phyloP scores from a whole-genome alignment of 2,329 filamentous ascomycete genomes.

The Colletotrichum sp. region DNA sequence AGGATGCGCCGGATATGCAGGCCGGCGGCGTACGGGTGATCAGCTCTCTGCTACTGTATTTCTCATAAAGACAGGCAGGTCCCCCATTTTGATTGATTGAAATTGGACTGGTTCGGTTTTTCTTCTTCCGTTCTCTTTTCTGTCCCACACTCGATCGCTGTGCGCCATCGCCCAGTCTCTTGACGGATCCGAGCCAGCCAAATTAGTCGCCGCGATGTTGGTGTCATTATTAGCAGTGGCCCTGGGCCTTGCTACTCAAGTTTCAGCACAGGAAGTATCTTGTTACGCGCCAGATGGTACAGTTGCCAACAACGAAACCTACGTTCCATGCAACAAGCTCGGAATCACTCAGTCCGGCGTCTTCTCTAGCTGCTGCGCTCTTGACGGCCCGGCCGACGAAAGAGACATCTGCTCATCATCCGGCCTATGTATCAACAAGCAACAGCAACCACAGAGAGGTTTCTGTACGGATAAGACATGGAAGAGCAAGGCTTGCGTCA shows the following conservation, averaged over 20 bases:
- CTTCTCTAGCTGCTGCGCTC: slow-evolving; percentile 33
- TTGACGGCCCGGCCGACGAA: slow-evolving; percentile 26
- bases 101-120: background rate
- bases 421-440: slow-evolving; percentile 30
- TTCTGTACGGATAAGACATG: slow-evolving; percentile 35
- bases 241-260: background rate
- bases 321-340: slow-evolving; percentile 36
- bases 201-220: background rate
- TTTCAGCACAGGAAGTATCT: background rate
- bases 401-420: slow-evolving; percentile 31
- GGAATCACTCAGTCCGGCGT: slow-evolving; percentile 31
- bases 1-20: background rate
- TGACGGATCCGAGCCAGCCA: background rate
- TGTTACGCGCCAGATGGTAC: slow-evolving; percentile 35
- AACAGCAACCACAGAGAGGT: slow-evolving; percentile 26
- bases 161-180: background rate
- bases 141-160: background rate
- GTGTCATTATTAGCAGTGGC: background rate
- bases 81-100: background rate
- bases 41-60: background rate
- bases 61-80: background rate
- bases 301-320: slow-evolving; percentile 28
- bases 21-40: background rate
- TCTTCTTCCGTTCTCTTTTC: background rate
- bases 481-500: slow-evolving; percentile 33